Base-by-base conservation (phyloP, 352 stramenopile genomes). In the Thraustochytrium sp. region DNA sequence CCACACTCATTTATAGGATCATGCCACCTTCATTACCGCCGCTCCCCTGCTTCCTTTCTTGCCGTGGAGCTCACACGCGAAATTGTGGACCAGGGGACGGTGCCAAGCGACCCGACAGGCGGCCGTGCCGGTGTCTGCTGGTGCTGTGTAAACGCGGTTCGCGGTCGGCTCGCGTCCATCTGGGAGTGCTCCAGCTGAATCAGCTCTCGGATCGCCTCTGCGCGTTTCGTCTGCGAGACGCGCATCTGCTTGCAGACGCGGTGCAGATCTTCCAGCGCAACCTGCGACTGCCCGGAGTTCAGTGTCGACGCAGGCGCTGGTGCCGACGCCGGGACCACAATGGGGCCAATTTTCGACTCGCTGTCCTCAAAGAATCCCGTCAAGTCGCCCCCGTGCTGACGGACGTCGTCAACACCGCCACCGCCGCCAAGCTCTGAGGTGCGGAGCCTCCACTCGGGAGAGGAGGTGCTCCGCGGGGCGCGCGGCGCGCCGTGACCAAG, bases 171-270 rank as follows among this genome's bases (percentile, higher is more conserved):
- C 54, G 16, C 46, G 23, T 42, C 34, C 18, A 80, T 42, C 38
- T 80, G 68, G 5, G 23, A 11, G 29, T 80, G 42, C 51, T 80
- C 68, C 5, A 80, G 44, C 11, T 80, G 42, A 3, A 80, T 63
- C 16, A 80, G 68, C 68, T 80, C 40, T 3, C 53, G 68, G 37
- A 80, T 61, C 9, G 48, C 23, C 26, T 38, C 5, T 5, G 68
- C 51, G 26, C 68, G 68, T 42, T 64, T 80, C 5, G 31, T 64
- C 31, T 80, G 68, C 31, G 68, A 80, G n/a, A 42, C 48, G 13
- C 68, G 48, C 68, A 80, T 80, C 16, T 64, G 31, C 31, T 80
- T 42, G 38, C 68, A 80, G 13, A 80, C 40, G 18, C 34, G 44
- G 4, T 80, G 31, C 1, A 80, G 49, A 16, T 80, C 68, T 37